A percentile compares a stretch with the other conserved stretches of the same genome.
These are phyloP conservation scores for Eucalyptus marginata DNA, from an alignment of 345 rosid genomes.

Conservation along the genomic window DNA sequence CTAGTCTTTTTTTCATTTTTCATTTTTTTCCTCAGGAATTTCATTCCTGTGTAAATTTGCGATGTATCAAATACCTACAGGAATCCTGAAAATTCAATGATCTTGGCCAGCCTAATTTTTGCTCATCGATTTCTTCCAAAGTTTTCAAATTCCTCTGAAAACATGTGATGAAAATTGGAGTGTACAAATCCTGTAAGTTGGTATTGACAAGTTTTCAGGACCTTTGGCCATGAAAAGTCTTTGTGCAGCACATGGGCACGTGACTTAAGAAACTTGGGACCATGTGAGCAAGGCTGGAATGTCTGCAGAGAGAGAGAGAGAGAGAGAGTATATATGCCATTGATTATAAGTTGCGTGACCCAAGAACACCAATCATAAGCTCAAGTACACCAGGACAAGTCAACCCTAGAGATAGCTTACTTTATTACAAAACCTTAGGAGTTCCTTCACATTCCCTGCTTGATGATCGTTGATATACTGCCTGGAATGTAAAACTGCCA, in stretches of 20 bases:
- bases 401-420: not conserved
- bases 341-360: not conserved
- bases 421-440: not conserved
- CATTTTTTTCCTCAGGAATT: not conserved
- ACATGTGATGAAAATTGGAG: not conserved
- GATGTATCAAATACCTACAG: not conserved
- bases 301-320: not conserved
- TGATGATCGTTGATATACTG: not conserved
- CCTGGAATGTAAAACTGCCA: not conserved
- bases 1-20: not conserved
- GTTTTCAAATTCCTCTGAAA: not conserved
- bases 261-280: not conserved
- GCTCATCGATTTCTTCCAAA: not conserved
- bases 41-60: not conserved
- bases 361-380: not conserved
- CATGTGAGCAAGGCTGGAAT: not conserved
- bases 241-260: not conserved
- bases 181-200: not conserved
- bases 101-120: not conserved
- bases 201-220: not conserved
- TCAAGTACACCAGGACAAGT: not conserved
- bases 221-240: not conserved
- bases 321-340: not conserved
- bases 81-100: not conserved
- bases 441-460: not conserved